Evolutionary conservation across 2,329 filamentous ascomycete genomes (phyloP).

Genomic region (Tolypocladium ovalisporum): DNA sequence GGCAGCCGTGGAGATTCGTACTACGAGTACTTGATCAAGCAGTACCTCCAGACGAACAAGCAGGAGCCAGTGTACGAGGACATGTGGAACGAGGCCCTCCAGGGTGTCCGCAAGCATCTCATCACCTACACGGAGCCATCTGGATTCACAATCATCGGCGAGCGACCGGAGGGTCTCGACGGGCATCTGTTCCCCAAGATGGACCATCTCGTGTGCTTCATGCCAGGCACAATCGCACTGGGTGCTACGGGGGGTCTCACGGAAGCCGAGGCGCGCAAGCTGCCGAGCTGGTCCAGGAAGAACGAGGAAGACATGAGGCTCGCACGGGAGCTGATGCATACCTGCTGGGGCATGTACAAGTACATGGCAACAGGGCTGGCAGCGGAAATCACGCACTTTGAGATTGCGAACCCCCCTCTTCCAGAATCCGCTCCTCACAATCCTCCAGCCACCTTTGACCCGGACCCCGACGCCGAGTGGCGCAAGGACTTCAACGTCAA

Average conservation of each 20-base stretch:
- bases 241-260: constrained; percentile 71
- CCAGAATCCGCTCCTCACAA: constrained; percentile 38
- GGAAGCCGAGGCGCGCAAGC: constrained; percentile 63
- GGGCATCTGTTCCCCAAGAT: constrained; percentile 71
- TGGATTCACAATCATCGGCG: constrained; percentile 80
- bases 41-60: constrained; percentile 87
- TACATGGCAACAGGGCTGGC: constrained; percentile 84
- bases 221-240: constrained; percentile 90
- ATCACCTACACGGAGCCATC: constrained; percentile 76
- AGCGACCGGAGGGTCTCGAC: constrained; percentile 65
- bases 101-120: constrained; percentile 81
- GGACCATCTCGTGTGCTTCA: constrained; percentile 96
- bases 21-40: constrained; percentile 98
- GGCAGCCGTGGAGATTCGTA: constrained; percentile 95
- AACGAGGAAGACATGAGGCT: constrained; percentile 82
- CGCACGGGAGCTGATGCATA: constrained; percentile 85
- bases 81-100: constrained; percentile 83
- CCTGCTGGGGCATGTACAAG: constrained; percentile 97
- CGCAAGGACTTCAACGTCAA: constrained; percentile 72
- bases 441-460: constrained; percentile 38
- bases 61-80: constrained; percentile 78
- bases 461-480: constrained; percentile 50
- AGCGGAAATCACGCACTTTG: constrained; percentile 87
- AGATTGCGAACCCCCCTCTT: constrained; percentile 58
- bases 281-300: constrained; percentile 60